Base-by-base conservation (phyloP, 495 filamentous ascomycete genomes). In the Cairneyella variabilis region DNA sequence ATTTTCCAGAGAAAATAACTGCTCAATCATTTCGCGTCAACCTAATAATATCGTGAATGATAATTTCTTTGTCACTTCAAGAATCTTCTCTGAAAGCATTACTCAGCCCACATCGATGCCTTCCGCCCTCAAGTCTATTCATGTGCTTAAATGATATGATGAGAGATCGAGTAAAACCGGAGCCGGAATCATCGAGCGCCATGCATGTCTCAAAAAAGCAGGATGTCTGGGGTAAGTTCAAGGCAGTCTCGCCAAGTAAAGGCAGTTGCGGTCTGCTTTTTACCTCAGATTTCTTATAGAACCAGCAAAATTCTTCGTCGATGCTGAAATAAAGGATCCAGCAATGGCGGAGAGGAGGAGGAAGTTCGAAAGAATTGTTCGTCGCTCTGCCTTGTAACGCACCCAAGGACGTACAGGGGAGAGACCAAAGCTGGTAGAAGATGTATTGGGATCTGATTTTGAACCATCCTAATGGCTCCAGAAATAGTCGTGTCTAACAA, bases 231-330 rank as follows among this genome's bases (percentile, higher is more conserved):
- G 3, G 22, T 39, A 14, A 60, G 17, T 12, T 48, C 47, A 21
- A 60, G 37, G 17, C 12, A 26, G 16, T 61, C 50, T 53, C 36
- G 8, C 59, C 59, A 61, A 0, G 26, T 17, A 17, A 54, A 51
- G 7, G 16, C 45, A 14, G 28, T 5, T 32, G 18, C 25, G 2
- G 28, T 41, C 6, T 27, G 21, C 20, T 54, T 57, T 43, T 11
- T 52, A 9, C 16, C 42, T 54, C 59, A 61, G 14, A 58, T 49
- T 8, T 57, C 41, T 48, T 61, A 54, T 22, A 61, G 11, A 30
- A 43, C 22, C 11, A 41, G 42, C 32, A 57, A n/a, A 23, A 61
- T 43, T 36, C 26, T 41, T 34, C 17, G 32, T 18, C 59, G 50
- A 52, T 61, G 45, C 17, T 54, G 27, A n/a, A 55, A 26, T n/a